Evolutionary conservation across 2,329 filamentous ascomycete genomes (phyloP).

Genomic region (Epichloe coenophiala): DNA sequence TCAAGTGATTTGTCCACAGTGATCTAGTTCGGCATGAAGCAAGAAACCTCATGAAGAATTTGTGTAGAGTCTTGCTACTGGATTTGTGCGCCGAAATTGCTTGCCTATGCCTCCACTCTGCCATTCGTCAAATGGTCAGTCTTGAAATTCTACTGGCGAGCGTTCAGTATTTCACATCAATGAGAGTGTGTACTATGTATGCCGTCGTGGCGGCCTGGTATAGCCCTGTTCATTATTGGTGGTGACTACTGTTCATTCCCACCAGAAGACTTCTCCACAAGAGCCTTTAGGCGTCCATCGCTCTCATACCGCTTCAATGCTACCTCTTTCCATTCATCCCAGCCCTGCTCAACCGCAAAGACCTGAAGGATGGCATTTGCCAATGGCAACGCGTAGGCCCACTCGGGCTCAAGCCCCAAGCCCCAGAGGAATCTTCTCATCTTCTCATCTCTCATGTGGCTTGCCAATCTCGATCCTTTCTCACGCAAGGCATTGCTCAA

Average conservation of each 20-base stretch:
- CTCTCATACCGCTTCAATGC: neutral
- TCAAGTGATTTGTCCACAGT: too few relatives aligned
- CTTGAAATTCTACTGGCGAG: neutral
- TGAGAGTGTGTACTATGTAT: neutral
- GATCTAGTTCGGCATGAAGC: too few relatives aligned
- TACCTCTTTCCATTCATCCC: constrained; percentile 4
- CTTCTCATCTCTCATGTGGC: constrained; percentile 8
- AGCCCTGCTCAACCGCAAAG: constrained; percentile 7
- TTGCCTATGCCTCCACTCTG: too few relatives aligned
- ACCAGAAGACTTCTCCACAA: too few relatives aligned
- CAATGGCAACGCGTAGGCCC: constrained; percentile 8
- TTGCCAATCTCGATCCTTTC: neutral
- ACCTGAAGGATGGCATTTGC: constrained; percentile 10
- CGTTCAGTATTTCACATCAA: neutral
- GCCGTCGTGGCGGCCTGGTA: too few relatives aligned
- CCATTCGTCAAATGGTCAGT: too few relatives aligned
- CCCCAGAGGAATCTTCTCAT: constrained; percentile 12
- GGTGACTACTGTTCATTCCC: too few relatives aligned
- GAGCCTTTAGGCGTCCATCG: too few relatives aligned
- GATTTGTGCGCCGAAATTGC: too few relatives aligned
- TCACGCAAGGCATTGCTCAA: constrained; percentile 6
- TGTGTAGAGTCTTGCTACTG: too few relatives aligned
- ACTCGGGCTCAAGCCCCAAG: constrained; percentile 9
- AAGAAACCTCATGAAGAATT: too few relatives aligned
- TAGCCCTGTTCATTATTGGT: too few relatives aligned